These are phyloP conservation scores for Globisporangium cederbergense DNA, from an alignment of 352 stramenopile species.

Conservation along the genomic window DNA sequence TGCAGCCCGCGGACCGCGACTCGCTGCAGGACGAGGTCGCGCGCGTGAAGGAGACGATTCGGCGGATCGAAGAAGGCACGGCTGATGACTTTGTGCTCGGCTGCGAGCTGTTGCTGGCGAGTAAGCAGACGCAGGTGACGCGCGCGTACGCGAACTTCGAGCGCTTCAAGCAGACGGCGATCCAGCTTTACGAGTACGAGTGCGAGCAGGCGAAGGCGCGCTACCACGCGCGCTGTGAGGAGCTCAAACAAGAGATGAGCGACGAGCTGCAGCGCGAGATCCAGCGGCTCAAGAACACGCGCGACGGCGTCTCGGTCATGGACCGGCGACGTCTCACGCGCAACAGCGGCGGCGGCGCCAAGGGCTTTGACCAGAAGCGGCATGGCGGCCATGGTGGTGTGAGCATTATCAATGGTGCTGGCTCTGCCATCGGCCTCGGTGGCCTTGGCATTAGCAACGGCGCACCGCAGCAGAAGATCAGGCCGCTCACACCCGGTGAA, in stretches of 20 bases:
- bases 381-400: conserved; percentile 7
- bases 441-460: conserved; percentile 1
- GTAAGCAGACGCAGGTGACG: conserved; percentile 21
- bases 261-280: conserved; percentile 54
- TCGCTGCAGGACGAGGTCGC: conserved; percentile 31
- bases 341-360: conserved; percentile 19
- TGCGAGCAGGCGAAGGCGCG: conserved; percentile 30
- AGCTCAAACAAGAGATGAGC: conserved; percentile 52
- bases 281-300: conserved; percentile 42
- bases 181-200: conserved; percentile 40
- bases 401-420: background rate
- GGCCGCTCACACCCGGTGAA: conserved; percentile 23
- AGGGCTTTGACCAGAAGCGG: conserved; percentile 16
- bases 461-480: background rate
- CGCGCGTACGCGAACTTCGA: conserved; percentile 29
- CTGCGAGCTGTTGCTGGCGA: conserved; percentile 23
- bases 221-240: conserved; percentile 40
- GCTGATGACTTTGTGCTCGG: conserved; percentile 36
- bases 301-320: conserved; percentile 64
- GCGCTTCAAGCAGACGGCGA: conserved; percentile 24
- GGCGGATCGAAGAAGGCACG: conserved; percentile 27
- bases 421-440: conserved; percentile 12
- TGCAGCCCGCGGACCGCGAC: conserved; percentile 20
- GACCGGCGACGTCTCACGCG: conserved; percentile 41
- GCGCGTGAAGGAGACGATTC: conserved; percentile 24